phyloP scores from a whole-genome alignment of 768 basidiomycete genomes.

The Arthromyces matolae region DNA sequence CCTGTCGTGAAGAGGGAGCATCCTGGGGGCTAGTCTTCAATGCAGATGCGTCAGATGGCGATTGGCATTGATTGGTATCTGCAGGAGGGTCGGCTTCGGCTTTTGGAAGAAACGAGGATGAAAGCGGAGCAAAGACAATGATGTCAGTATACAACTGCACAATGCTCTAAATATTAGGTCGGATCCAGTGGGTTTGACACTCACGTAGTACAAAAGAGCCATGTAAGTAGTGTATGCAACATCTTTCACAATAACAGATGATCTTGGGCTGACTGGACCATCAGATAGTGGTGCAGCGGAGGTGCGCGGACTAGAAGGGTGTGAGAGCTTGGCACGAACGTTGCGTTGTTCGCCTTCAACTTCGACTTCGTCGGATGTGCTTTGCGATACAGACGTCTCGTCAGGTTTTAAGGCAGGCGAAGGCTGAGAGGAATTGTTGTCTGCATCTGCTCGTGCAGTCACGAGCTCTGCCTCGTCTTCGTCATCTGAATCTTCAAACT shows the following conservation, averaged over 20 bases:
- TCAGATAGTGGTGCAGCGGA: neutral
- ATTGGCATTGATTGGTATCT: conserved; percentile 22
- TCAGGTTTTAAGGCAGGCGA: conserved; percentile 8
- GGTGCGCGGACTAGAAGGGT: conserved; percentile 22
- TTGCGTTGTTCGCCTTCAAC: conserved; percentile 16
- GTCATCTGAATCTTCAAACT: conserved; percentile 51
- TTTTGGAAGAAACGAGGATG: conserved; percentile 55
- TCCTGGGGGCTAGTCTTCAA: conserved; percentile 19
- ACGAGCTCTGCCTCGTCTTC: conserved; percentile 27
- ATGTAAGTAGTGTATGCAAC: conserved; percentile 45
- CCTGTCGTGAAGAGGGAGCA: conserved; percentile 34
- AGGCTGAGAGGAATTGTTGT: conserved; percentile 5
- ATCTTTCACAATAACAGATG: conserved; percentile 44
- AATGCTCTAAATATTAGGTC: too few relatives aligned
- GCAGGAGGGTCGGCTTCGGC: conserved; percentile 22
- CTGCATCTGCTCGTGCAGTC: conserved; percentile 24
- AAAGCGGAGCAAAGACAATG: conserved; percentile 79
- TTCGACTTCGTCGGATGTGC: conserved; percentile 20
- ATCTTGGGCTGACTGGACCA: conserved; percentile 10
- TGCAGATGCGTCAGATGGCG: conserved; percentile 24
- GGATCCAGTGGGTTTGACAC: too few relatives aligned
- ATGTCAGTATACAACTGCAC: conserved; percentile 78
- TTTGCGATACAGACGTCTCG: conserved; percentile 10
- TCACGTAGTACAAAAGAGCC: conserved; percentile 70
- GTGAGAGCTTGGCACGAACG: conserved; percentile 20